Conservation (phyloP, 345 rosid species). For the Ceriops zippeliana region DNA sequence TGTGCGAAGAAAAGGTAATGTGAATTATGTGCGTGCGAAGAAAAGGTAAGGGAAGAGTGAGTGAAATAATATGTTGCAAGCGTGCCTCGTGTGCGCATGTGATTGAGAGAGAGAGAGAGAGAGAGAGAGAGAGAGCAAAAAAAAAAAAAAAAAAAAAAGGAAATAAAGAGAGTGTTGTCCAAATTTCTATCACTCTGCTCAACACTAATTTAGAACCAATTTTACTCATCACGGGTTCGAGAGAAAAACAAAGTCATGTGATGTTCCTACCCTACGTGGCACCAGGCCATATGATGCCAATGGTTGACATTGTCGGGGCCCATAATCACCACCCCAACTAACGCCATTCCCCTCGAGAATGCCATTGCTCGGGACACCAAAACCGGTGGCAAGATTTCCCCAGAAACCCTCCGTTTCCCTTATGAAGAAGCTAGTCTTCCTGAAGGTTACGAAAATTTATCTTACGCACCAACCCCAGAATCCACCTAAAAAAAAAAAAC, state of each 20-base stretch:
- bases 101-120: too few relatives aligned
- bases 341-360: conserved; percentile 20
- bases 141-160: too few relatives aligned
- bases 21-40: too few relatives aligned
- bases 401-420: conserved; percentile 25
- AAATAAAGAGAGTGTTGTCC: too few relatives aligned
- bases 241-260: conserved; percentile 18
- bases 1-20: too few relatives aligned
- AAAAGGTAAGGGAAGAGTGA: too few relatives aligned
- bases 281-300: conserved; percentile 42
- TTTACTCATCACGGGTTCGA: conserved; percentile 14
- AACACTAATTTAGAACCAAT: neutral
- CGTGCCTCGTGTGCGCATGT: too few relatives aligned
- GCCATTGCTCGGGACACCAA: conserved; percentile 16
- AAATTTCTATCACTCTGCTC: too few relatives aligned
- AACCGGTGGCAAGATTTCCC: conserved; percentile 16
- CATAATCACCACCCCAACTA: conserved; percentile 24
- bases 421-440: conserved; percentile 26
- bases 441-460: conserved; percentile 28
- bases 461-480: conserved; percentile 21
- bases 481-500: neutral
- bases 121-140: too few relatives aligned
- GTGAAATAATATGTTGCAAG: too few relatives aligned
- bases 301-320: conserved; percentile 37
- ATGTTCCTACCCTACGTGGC: conserved; percentile 40